Evolutionary conservation across 768 basidiomycete species (phyloP), one percentile per base, ranked within the genome.

Genomic region (Mycena maculata): DNA sequence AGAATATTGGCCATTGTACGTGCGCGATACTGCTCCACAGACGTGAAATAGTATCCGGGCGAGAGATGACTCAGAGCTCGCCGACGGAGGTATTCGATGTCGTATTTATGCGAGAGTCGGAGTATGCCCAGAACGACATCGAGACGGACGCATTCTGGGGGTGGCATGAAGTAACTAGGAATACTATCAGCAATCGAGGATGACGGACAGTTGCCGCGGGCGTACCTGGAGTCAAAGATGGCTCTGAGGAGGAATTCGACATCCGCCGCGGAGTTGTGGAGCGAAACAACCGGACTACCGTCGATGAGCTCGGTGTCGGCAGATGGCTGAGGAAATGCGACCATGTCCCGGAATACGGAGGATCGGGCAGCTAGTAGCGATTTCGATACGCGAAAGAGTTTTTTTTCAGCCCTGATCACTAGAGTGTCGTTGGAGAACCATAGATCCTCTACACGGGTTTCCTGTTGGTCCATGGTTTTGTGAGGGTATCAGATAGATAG

Each of bases 381-480:
- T 33, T n/a, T 50, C 7, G 49, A 31, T 4, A 50, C 49, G 20
- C 30, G 49, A 20, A 50, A 50, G 18, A 50, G 27, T 12, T 20
- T 18, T 20, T 31, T 31, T 10, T 50, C 49, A 13, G 49, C 49
- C 18, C 49, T 20, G 5, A 50, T 38, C 4, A 50, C 49, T 7
- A 50, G 49, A 7, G 49, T 50, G 8, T 33, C 49, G n/a, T 15
- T 33, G 16, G 49, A 50, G 49, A 50, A 50, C 49, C 49, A 50
- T 7, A 33, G 49, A 50, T 50, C 30, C 8, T 50, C 28, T 0
- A 50, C 49, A 31, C 49, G 49, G 4, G 11, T 31, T 38, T 38
- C 36, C n/a, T n/a, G n/a, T n/a, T n/a, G n/a, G n/a, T n/a, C n/a
- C n/a, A n/a, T n/a, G n/a, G n/a, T n/a, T n/a, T n/a, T n/a, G n/a